Percentiles rank a stretch among this genome's conserved stretches.
These are phyloP conservation scores for Capillidium rhysosporum DNA, from an alignment of 371 early-diverging fungal genomes.

Conservation along the genomic window DNA sequence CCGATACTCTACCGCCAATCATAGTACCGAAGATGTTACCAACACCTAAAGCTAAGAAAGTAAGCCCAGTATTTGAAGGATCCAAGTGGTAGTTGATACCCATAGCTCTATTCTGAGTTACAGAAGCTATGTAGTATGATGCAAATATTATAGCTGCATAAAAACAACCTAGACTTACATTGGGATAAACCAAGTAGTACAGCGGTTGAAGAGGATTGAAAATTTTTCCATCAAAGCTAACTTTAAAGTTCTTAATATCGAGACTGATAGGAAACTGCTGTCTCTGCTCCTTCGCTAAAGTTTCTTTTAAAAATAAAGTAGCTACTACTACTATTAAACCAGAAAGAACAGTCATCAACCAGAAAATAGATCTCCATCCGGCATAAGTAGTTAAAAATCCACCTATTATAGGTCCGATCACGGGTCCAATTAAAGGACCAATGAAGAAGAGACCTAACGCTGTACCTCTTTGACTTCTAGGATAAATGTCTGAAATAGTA, in stretches of 20 bases:
- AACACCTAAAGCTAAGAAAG: not conserved
- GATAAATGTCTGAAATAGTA: slow-evolving; percentile 30
- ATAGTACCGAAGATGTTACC: not conserved
- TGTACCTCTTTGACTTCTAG: slow-evolving; percentile 19
- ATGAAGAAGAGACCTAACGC: slow-evolving; percentile 36
- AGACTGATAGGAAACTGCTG: not conserved
- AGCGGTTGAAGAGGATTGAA: slow-evolving; percentile 16
- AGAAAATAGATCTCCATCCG: slow-evolving; percentile 45
- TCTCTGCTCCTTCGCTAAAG: slow-evolving; percentile 17
- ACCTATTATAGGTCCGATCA: slow-evolving; percentile 24
- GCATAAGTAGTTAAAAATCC: slow-evolving; percentile 23
- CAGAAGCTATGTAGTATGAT: slow-evolving; percentile 23
- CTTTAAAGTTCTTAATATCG: not conserved
- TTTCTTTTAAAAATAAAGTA: slow-evolving; percentile 42
- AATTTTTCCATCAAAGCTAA: not conserved
- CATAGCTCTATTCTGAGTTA: slow-evolving; percentile 10
- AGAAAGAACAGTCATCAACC: slow-evolving; percentile 27
- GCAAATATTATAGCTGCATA: slow-evolving; percentile 30
- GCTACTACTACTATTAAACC: slow-evolving; percentile 13
- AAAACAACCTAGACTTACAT: slow-evolving; percentile 20
- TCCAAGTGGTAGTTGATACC: not conserved
- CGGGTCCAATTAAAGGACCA: slow-evolving; percentile 31
- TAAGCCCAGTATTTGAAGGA: not conserved
- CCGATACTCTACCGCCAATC: not conserved
- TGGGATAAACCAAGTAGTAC: slow-evolving; percentile 18